Evolutionary conservation across 257 asterid species (phyloP).

Genomic region (Thymus mandschuricus): DNA sequence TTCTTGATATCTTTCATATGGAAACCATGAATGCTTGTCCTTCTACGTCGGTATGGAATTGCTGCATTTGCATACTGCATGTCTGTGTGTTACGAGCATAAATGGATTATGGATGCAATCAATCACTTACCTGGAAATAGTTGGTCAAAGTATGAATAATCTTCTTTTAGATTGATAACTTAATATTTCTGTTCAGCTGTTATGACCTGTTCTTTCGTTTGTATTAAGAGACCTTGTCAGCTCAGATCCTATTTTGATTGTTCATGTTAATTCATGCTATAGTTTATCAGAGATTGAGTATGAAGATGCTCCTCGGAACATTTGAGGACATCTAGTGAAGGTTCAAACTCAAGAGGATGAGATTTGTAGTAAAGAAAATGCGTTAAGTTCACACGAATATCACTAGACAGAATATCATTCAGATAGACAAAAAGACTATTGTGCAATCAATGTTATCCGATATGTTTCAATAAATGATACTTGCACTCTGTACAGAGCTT

Average conservation of each 20-base stretch:
- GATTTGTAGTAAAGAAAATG: neutral
- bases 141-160: neutral
- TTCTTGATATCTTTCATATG: constrained; percentile 10
- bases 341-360: neutral
- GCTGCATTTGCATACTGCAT: constrained; percentile 2
- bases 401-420: neutral
- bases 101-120: neutral
- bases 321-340: neutral
- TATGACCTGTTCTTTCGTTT: neutral
- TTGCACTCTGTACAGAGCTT: neutral
- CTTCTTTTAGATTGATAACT: neutral
- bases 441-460: neutral
- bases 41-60: constrained; percentile 21
- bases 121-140: constrained; percentile 8
- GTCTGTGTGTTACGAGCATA: neutral
- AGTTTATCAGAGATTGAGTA: neutral
- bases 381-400: neutral
- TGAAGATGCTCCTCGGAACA: neutral
- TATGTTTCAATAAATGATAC: neutral
- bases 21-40: neutral
- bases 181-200: neutral
- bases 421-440: neutral
- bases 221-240: neutral
- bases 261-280: neutral
- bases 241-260: neutral